These are phyloP conservation scores for Dipteronia dyeriana DNA, from an alignment of 345 rosid species.

Conservation along the genomic window DNA sequence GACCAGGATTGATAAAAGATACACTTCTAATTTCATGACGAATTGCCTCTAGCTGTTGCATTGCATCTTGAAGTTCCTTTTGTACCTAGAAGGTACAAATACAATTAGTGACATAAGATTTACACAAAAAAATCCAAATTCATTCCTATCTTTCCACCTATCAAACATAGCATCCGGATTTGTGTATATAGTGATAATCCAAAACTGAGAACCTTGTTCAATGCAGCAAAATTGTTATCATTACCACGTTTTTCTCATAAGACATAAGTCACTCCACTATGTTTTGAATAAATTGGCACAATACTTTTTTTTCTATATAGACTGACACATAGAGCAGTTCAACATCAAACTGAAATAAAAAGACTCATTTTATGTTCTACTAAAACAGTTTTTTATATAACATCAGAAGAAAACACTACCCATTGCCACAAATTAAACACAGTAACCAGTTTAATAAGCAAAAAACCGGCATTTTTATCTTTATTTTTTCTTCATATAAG, in stretches of 20 bases:
- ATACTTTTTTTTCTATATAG: too few relatives aligned
- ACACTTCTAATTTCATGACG: constrained; percentile 76
- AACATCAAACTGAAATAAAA: not conserved
- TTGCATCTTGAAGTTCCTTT: constrained; percentile 84
- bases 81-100: constrained; percentile 52
- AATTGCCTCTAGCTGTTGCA: constrained; percentile 83
- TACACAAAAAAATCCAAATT: too few relatives aligned
- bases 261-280: too few relatives aligned
- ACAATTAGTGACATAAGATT: not conserved
- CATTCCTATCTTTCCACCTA: too few relatives aligned
- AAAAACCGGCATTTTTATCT: not conserved
- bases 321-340: too few relatives aligned
- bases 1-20: constrained; percentile 70
- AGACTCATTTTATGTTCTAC: not conserved
- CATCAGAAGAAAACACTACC: not conserved
- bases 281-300: too few relatives aligned
- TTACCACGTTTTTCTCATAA: too few relatives aligned
- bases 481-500: not conserved
- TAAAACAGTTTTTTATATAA: not conserved
- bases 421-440: not conserved
- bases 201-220: too few relatives aligned
- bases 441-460: not conserved
- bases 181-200: too few relatives aligned
- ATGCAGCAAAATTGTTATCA: too few relatives aligned
- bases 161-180: too few relatives aligned